Base-by-base conservation (phyloP, 768 basidiomycete genomes). In the Cystofilobasidium ferigula region DNA sequence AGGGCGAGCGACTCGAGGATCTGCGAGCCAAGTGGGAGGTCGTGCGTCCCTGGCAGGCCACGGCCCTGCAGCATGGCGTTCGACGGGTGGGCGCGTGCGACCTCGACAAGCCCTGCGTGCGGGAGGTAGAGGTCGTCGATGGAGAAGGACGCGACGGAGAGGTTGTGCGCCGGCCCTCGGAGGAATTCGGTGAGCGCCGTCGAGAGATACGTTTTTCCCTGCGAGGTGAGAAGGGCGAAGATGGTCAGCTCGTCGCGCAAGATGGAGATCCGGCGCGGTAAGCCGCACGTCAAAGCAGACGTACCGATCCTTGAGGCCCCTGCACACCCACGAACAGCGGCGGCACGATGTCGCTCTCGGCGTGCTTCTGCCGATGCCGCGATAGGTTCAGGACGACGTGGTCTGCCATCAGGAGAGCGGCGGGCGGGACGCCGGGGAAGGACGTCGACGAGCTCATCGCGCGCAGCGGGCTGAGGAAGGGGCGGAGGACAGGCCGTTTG, bases 311-410 rank as follows among this genome's bases (percentile, higher is more conserved):
- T 76, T 97, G 93, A 0, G 93, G 91, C 0, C 93, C 93, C 77
- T 95, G 93, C 20, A 95, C 73, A 2, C 85, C 91, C 16, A 93
- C 83, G 68, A 95, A 86, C 20, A 95, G 78, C 3, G 93, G 91
- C 28, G 69, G 68, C 7, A 62, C 71, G 1, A 24, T 38, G 4
- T 62, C 70, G 30, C 53, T 38, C 0, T 38, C 35, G 9, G 61
- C 57, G 43, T 73, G 73, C 56, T 32, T 48, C 43, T 64, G 20
- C 32, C 56, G 38, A 24, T 61, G 64, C 16, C 26, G 30, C 4
- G 47, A 24, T 24, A 61, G 51, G 1, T 54, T 45, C 6, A 36
- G 3, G n/a, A 66, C 35, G 22, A 66, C 57, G 40, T 66, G 64
- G 20, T 66, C 64, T 1, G 59, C 60, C 58, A 66, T 66, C 28